phyloP scores from a whole-genome alignment of 1,139 yeast species.

The Waltiozyma sp. region DNA sequence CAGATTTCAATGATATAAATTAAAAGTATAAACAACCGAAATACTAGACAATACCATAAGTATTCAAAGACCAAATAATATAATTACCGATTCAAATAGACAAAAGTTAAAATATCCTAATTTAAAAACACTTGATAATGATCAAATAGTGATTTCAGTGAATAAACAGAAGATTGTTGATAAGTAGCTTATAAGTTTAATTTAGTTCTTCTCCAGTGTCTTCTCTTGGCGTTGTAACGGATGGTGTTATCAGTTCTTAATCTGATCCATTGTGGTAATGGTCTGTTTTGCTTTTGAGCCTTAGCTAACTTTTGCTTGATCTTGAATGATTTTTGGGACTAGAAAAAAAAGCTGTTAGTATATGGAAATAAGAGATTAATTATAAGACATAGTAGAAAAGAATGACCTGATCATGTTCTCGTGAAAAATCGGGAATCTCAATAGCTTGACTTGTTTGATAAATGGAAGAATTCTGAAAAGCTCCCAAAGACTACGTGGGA shows the following conservation, averaged over 20 bases:
- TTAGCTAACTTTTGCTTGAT: conserved; percentile 99
- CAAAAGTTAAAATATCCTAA: neutral
- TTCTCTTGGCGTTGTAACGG: conserved; percentile 99
- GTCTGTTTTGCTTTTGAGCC: conserved; percentile 99
- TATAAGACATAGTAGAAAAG: neutral
- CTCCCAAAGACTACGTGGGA: too few relatives aligned
- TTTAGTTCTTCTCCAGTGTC: conserved; percentile 99
- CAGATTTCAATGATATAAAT: neutral
- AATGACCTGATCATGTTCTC: neutral
- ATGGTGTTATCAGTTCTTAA: conserved; percentile 96
- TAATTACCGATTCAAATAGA: neutral
- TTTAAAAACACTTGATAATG: neutral
- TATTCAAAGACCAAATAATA: neutral
- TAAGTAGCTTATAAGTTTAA: conserved; percentile 67
- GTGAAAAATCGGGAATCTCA: too few relatives aligned
- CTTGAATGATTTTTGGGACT: conserved; percentile 96
- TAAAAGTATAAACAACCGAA: neutral
- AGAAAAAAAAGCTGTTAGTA: conserved; percentile 9
- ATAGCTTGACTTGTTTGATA: too few relatives aligned
- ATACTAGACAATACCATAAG: neutral
- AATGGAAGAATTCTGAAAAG: too few relatives aligned
- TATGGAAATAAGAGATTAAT: neutral
- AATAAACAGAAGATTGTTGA: neutral
- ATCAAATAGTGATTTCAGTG: neutral
- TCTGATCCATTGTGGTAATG: conserved; percentile 99